These are phyloP conservation scores for Jaltomata sinuosa DNA, from an alignment of 257 asterid genomes.

Conservation along the genomic window DNA sequence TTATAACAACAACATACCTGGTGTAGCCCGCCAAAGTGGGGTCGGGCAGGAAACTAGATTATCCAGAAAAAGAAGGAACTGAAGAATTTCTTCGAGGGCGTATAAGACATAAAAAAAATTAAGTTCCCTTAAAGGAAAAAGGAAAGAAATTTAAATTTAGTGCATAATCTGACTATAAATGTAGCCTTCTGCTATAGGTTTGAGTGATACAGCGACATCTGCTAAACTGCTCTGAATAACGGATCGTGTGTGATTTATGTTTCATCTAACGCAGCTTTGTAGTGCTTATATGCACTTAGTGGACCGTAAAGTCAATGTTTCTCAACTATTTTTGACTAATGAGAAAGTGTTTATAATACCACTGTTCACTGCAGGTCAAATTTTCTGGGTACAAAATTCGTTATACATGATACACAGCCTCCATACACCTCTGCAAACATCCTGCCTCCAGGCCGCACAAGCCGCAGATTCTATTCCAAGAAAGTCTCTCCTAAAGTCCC, in stretches of 20 bases:
- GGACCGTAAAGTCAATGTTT: not conserved
- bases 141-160: not conserved
- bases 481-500: constrained; percentile 74
- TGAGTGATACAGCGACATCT: not conserved
- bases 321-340: not conserved
- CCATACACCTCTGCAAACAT: constrained; percentile 41
- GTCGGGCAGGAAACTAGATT: not conserved
- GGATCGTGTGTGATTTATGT: not conserved
- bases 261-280: not conserved
- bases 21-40: too few species aligned
- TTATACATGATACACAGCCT: constrained; percentile 79
- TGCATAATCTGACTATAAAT: not conserved
- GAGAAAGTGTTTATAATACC: not conserved
- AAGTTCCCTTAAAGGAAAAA: not conserved
- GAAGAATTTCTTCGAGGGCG: not conserved
- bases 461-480: constrained; percentile 75
- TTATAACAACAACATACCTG: too few species aligned
- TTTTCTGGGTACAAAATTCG: constrained; percentile 88
- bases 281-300: not conserved
- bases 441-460: constrained; percentile 55
- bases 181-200: not conserved
- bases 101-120: not conserved
- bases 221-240: not conserved
- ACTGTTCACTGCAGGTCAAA: constrained; percentile 40
- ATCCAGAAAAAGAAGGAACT: not conserved